A percentile compares a stretch with the other conserved stretches of the same genome.
These are phyloP conservation scores for Gynochthodes officinalis DNA, from an alignment of 257 asterid genomes.

Conservation along the genomic window DNA sequence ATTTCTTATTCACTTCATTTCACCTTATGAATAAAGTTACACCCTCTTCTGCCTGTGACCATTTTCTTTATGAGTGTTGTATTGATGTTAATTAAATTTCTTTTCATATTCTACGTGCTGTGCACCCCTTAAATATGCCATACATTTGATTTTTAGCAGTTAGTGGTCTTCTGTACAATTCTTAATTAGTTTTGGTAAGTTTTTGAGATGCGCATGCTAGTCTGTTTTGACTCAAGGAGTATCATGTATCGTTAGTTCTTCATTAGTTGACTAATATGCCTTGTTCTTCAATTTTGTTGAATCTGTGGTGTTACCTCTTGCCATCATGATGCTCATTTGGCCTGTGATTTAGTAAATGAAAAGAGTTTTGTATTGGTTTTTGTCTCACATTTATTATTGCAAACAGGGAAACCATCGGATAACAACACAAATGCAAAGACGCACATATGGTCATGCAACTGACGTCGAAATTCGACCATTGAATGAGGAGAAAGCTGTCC, in stretches of 20 bases:
- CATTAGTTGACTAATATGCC: background rate
- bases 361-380: slow-evolving; percentile 4
- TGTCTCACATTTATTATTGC: slow-evolving; percentile 16
- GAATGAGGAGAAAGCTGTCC: slow-evolving; percentile 96
- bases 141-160: background rate
- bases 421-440: slow-evolving; percentile 91
- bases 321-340: background rate
- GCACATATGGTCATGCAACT: slow-evolving; percentile 87
- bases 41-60: background rate
- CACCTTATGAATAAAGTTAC: background rate
- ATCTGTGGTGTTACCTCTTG: background rate
- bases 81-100: background rate
- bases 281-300: background rate
- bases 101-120: background rate
- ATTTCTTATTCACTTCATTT: background rate
- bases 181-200: background rate
- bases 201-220: background rate
- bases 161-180: background rate
- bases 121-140: background rate
- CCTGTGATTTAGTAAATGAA: slow-evolving; percentile 4
- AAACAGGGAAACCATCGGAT: slow-evolving; percentile 79
- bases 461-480: slow-evolving; percentile 91
- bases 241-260: background rate
- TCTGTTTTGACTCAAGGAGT: background rate
- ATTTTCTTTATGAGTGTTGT: background rate